Conservation (phyloP, 768 basidiomycete species). For the Xanthoconium stramineum region DNA sequence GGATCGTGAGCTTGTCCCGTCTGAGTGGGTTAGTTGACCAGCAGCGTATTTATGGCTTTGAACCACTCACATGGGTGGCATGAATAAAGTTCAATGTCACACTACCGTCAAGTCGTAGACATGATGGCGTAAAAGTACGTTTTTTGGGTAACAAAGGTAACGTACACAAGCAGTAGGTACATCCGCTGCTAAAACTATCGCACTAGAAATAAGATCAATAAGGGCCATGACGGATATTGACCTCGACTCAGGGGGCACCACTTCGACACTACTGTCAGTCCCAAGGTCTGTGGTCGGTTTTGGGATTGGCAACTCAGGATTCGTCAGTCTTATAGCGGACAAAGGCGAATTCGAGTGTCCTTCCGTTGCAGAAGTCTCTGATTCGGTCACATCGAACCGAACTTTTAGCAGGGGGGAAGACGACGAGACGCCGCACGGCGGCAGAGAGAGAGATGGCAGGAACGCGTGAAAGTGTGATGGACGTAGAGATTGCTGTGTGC, state of each 20-base stretch:
- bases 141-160: constrained; percentile 7
- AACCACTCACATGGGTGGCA: constrained; percentile 31
- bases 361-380: constrained; percentile 32
- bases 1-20: constrained; percentile 86
- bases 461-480: constrained; percentile 26
- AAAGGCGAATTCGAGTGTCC: constrained; percentile 26
- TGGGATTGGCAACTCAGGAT: constrained; percentile 19
- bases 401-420: constrained; percentile 57
- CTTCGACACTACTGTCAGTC: constrained; percentile 9
- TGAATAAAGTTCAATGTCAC: constrained; percentile 8
- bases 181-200: constrained; percentile 7
- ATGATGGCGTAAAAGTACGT: background rate
- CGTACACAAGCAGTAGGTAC: constrained; percentile 15
- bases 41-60: background rate
- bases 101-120: background rate
- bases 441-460: constrained; percentile 21
- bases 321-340: constrained; percentile 24
- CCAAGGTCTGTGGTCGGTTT: background rate
- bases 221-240: constrained; percentile 5
- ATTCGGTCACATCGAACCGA: constrained; percentile 56
- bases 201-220: constrained; percentile 18
- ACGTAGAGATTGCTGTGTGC: constrained; percentile 43
- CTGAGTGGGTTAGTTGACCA: constrained; percentile 34
- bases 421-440: constrained; percentile 10
- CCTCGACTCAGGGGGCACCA: background rate